These are phyloP conservation scores for Cystofilobasidium ferigula DNA, from an alignment of 768 basidiomycete species.

Conservation along the genomic window DNA sequence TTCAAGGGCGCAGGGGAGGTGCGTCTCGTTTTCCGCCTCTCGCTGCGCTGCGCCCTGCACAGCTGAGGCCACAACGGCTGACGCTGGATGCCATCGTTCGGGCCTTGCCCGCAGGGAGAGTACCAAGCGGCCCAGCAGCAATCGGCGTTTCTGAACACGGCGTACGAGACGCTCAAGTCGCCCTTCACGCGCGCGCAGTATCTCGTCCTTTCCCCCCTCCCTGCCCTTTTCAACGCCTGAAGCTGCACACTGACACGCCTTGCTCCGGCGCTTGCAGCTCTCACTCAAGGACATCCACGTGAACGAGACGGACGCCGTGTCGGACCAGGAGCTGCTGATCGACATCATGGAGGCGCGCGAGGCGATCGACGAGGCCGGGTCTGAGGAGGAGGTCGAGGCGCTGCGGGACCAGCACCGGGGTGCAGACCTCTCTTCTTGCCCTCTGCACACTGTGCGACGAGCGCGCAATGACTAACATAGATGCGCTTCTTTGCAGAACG, in stretches of 20 bases:
- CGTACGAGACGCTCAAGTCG: conserved; percentile 61
- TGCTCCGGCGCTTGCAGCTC: conserved; percentile 37
- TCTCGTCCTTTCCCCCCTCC: conserved; percentile 41
- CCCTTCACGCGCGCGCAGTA: conserved; percentile 72
- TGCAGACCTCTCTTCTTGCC: conserved; percentile 36
- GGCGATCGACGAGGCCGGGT: conserved; percentile 55
- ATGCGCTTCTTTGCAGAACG: conserved; percentile 42
- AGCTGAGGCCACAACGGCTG: neutral
- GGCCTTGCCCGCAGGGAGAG: conserved; percentile 5
- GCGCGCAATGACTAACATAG: neutral
- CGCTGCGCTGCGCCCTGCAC: neutral
- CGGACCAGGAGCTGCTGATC: conserved; percentile 59
- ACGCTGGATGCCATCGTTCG: neutral
- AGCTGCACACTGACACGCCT: neutral
- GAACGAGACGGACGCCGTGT: conserved; percentile 59
- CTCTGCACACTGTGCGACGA: neutral
- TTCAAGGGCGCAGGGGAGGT: conserved; percentile 54
- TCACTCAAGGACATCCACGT: conserved; percentile 50
- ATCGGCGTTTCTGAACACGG: conserved; percentile 48
- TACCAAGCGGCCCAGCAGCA: conserved; percentile 24
- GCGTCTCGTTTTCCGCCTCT: neutral
- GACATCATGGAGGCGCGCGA: conserved; percentile 72
- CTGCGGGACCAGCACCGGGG: conserved; percentile 52
- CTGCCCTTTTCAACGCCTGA: no score
- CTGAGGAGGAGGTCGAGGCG: conserved; percentile 44